Base-by-base conservation (phyloP, 139 green algal genomes). In the Picochlorum sp. region DNA sequence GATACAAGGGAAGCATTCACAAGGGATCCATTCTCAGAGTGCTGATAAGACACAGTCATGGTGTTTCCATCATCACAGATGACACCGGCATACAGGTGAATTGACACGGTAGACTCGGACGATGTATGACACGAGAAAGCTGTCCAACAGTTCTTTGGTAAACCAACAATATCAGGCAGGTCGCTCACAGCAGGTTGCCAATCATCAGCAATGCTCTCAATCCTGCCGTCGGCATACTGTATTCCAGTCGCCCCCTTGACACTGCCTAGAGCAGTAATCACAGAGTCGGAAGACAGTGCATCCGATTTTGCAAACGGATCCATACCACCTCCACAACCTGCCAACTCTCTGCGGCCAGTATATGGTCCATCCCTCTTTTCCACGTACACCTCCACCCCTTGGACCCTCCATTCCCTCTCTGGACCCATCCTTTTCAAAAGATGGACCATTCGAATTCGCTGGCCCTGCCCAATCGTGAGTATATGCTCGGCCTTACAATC, bases 241-340 rank as follows among this genome's bases (percentile, higher is more conserved):
- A 65, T 14, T 15, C 66, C 66, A n/a, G 24, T n/a, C 16, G 66
- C 38, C 5, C 28, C 28, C 79, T 75, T 79, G 4, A 13, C 8
- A 13, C 76, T 65, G 11, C 47, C 23, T 44, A 85, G 45, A 51
- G 73, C 63, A 3, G 70, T 20, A 8, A 24, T 24, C 3, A 52
- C 47, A 41, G 34, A 41, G 14, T 70, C 44, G 0, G 15, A 20
- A 41, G 34, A 41, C 2, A 55, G 6, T 7, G 49, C 21, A 45
- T 54, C n/a, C 8, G 15, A 54, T 74, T 55, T 28, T 4, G 73
- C 70, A 68, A 87, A 85, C 1, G 57, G 37, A 2, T 49, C 44
- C 60, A 76, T 66, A 52, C 76, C 80, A 44, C 80, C 80, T 21
- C 80, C 80, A 47, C 81, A 87, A 2, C 81, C 81, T 1, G 58